A percentile compares a stretch with the other conserved stretches of the same genome.
These are phyloP conservation scores for Trichosporon sp. DNA, from an alignment of 1,284 basidiomycete species.

Conservation along the genomic window DNA sequence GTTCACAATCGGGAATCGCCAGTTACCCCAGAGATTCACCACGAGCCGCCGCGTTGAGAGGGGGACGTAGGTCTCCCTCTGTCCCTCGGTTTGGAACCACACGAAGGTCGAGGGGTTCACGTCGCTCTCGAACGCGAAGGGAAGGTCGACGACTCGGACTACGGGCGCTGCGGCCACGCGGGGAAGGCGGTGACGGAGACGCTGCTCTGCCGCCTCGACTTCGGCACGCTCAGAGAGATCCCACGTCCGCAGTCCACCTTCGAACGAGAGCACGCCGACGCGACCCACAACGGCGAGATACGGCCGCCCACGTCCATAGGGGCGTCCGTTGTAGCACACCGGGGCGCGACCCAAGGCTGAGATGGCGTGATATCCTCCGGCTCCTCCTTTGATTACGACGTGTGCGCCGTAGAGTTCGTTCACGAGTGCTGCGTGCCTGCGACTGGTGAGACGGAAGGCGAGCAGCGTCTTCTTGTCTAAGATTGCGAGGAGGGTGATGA, in stretches of 20 bases:
- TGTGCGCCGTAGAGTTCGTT: slow-evolving; percentile 1
- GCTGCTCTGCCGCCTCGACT: neutral
- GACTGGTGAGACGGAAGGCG: neutral
- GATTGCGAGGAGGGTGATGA: neutral
- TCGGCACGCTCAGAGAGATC: neutral
- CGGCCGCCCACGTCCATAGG: neutral
- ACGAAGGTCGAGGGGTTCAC: neutral
- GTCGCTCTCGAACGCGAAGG: slow-evolving; percentile 1
- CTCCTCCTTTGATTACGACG: neutral
- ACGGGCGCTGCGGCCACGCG: neutral
- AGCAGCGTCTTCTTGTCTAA: neutral
- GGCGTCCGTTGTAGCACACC: neutral
- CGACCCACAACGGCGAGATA: neutral
- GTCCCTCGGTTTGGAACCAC: slow-evolving; percentile 8
- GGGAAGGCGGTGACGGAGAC: neutral
- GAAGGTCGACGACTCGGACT: neutral
- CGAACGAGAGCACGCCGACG: neutral
- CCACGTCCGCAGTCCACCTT: neutral
- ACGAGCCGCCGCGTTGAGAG: neutral
- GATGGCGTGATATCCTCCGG: neutral
- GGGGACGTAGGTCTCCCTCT: neutral
- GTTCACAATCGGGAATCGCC: neutral
- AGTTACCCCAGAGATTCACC: neutral
- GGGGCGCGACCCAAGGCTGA: neutral
- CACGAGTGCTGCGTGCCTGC: neutral